Base-by-base conservation (phyloP, 2,329 filamentous ascomycete species). In the Penicillium griseofulvum region DNA sequence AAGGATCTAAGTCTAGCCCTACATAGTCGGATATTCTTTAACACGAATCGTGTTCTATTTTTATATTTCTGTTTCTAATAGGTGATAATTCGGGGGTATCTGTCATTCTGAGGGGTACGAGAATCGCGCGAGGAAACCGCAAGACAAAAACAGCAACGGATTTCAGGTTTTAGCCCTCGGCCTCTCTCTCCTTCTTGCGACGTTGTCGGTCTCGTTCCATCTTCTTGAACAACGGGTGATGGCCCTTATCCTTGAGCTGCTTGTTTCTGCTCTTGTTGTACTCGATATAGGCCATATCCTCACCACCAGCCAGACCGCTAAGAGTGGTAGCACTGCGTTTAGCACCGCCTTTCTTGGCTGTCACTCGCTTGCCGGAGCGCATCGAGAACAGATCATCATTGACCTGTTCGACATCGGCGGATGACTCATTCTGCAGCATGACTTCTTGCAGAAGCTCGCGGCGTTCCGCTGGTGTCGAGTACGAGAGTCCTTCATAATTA, bases 231-330 rank as follows among this genome's bases (percentile, higher is more conserved):
- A 88, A 84, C 1, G 81, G 75, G 65, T 82, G 83, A 57, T 81
- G 77, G n/a, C 74, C 77, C 65, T 84, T 83, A 68, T 85, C 83
- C 77, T 86, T 87, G 66, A 87, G 73, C 60, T 81, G 79, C 75
- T 85, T 87, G 68, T 89, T 90, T 61, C 82, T 80, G 65, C 81
- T 86, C 78, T 87, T 88, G 73, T 90, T 91, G 74, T 90, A 87
- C 73, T 93, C 90, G 54, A 91, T 85, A 71, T 93, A 97, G n/a
- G 93, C 92, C 94, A 99, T 97, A 70, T 95, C 90, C 70, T 96
- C 90, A 0, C 92, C 94, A 54, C 94, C 94, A 52, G 89, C 91
- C 53, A 97, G 81, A 65, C 95, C 92, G 48, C 87, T 88, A 52
- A 99, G 80, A 12, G 87, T 91, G 24, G 91, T 93, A 0, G 92